Evolutionary conservation across 495 filamentous ascomycete species (phyloP), one percentile per base, ranked within the genome.

Genomic region (Rostrohypoxylon terebratum): DNA sequence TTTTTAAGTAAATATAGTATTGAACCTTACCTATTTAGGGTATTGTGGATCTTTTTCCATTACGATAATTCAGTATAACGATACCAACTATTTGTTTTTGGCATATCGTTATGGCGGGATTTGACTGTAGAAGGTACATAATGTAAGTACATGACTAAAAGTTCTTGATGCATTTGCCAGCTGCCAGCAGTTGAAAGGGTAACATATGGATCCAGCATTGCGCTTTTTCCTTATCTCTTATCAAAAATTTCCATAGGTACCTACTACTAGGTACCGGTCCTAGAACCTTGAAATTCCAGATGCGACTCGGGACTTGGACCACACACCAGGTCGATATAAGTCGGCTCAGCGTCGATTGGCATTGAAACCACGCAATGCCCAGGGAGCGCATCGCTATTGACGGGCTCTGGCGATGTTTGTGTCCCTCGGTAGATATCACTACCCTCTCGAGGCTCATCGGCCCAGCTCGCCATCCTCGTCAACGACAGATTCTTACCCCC

Each of bases 331-430:
- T 34, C 18, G 16, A 45, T 45, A 20, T 42, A 23, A 44, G 9
- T 9, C 31, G 18, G 6, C 59, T 48, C 58, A 28, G 28, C 31
- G 9, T 18, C 67, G 53, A 67, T 66, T 66, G 47, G 16, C 10
- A 14, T 48, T 31, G 21, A 4, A 18, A 53, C 34, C 16, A 48
- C 63, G 51, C 64, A 75, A 87, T 87, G 87, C 80, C 82, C 58
- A 79, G 76, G 59, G 76, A 75, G 71, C 78, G 83, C 66, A 73
- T 88, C 34, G 76, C 84, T 33, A 68, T 89, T 44, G 89, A 91
- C 77, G 90, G 87, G 61, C 82, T 92, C 48, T 91, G 88, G 89
- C 86, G 87, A 73, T 90, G 86, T 79, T 81, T 93, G 28, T 90
- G 89, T 79, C 90, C 89, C 38, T 88, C 85, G 53, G 83, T 89